Evolutionary conservation across 2,329 filamentous ascomycete genomes (phyloP).

Genomic region (Pleomassaria siparia): DNA sequence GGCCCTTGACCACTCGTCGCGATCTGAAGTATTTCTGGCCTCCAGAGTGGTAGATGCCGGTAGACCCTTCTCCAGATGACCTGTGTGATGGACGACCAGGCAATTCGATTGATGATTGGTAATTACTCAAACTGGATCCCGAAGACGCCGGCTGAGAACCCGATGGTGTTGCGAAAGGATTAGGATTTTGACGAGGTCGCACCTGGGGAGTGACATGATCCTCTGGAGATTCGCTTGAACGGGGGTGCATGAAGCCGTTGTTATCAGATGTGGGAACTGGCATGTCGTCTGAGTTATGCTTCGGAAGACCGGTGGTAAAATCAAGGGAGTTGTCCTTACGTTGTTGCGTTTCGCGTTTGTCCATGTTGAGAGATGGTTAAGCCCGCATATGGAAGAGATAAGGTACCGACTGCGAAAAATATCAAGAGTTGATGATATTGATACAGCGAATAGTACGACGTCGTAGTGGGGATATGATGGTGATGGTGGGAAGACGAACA

Average conservation of each 20-base stretch:
- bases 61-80: neutral
- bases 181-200: no score
- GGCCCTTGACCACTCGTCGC: conserved; percentile 69
- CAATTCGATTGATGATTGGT: no score
- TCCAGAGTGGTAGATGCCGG: neutral
- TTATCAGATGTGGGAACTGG: no score
- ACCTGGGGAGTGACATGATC: no score
- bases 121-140: neutral
- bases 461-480: neutral
- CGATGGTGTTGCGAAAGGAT: no score
- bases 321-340: no score
- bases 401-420: neutral
- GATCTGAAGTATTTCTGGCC: conserved; percentile 67
- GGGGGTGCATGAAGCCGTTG: no score
- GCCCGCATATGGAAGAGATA: no score
- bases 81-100: neutral
- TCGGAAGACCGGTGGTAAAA: no score
- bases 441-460: neutral
- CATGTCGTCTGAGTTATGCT: no score
- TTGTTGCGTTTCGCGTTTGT: neutral
- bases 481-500: neutral
- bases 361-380: neutral
- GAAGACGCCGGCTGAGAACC: neutral
- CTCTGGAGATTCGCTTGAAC: no score
- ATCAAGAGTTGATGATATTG: neutral